A percentile compares a stretch with the other conserved stretches of the same genome.
phyloP scores from a whole-genome alignment of 163 green algal genomes.

The Chloromonas sp. region DNA sequence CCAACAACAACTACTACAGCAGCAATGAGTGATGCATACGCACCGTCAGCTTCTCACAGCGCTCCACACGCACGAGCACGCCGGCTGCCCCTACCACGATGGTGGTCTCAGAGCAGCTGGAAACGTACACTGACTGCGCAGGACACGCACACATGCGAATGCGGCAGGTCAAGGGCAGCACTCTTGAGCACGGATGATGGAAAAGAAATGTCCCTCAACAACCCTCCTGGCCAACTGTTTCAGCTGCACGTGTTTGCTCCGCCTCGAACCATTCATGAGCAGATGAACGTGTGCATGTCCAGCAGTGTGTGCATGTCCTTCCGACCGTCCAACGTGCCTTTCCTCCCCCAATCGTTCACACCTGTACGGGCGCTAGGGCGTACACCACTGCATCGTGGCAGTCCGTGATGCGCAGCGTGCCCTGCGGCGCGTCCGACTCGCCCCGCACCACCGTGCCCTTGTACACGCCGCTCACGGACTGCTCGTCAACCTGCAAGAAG shows the following conservation, averaged over 20 bases:
- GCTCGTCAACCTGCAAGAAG: constrained; percentile 32
- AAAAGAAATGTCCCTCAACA: too few relatives aligned
- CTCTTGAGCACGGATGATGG: too few relatives aligned
- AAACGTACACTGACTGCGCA: constrained; percentile 47
- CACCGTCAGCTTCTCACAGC: constrained; percentile 70
- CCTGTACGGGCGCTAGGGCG: constrained; percentile 66
- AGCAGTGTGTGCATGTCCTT: neutral
- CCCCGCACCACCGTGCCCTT: constrained; percentile 73
- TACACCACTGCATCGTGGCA: constrained; percentile 84
- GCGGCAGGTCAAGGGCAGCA: too few relatives aligned
- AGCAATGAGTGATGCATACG: neutral
- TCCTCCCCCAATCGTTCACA: neutral
- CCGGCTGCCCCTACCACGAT: constrained; percentile 65
- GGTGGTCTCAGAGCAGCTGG: constrained; percentile 73
- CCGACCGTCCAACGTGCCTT: too few relatives aligned
- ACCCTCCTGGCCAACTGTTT: neutral
- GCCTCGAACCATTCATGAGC: neutral
- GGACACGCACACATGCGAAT: too few relatives aligned
- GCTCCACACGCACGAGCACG: constrained; percentile 56
- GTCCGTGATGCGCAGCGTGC: constrained; percentile 58
- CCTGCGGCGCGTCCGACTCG: constrained; percentile 55
- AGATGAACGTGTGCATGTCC: neutral
- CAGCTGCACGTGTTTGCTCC: too few relatives aligned
- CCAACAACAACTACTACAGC: too few relatives aligned
- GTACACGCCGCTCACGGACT: constrained; percentile 56